phyloP scores from a whole-genome alignment of 2,329 filamentous ascomycete genomes.

The Penicillium rolfsii region DNA sequence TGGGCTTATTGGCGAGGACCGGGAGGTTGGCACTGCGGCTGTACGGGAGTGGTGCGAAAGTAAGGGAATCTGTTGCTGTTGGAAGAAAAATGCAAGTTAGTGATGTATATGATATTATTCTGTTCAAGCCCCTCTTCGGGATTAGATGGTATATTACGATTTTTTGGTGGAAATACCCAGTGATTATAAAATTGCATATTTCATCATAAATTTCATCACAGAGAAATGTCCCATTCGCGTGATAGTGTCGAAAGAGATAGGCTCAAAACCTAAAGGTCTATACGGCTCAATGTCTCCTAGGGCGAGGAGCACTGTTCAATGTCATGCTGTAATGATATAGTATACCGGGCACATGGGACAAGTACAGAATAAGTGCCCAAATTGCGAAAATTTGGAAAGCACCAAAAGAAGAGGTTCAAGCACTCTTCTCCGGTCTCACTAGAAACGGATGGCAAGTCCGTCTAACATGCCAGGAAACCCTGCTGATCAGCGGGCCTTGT shows the following conservation, averaged over 20 bases:
- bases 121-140: neutral
- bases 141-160: neutral
- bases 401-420: too few species aligned
- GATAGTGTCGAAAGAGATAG: neutral
- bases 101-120: neutral
- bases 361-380: neutral
- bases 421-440: too few species aligned
- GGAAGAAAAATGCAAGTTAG: constrained; percentile 54
- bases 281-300: neutral
- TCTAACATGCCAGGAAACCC: neutral
- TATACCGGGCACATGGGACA: too few species aligned
- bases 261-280: neutral
- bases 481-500: neutral
- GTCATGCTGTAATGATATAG: too few species aligned
- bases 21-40: constrained; percentile 64
- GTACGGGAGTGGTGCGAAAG: constrained; percentile 90
- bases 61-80: constrained; percentile 79
- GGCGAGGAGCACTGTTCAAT: too few species aligned
- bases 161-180: neutral
- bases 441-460: too few species aligned
- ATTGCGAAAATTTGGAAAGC: too few species aligned
- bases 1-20: constrained; percentile 64
- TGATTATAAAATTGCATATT: too few species aligned
- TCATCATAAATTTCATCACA: neutral
- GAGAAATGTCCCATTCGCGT: neutral